These are phyloP conservation scores for Eutypa lata DNA, from an alignment of 2,329 filamentous ascomycete species.

Conservation along the genomic window DNA sequence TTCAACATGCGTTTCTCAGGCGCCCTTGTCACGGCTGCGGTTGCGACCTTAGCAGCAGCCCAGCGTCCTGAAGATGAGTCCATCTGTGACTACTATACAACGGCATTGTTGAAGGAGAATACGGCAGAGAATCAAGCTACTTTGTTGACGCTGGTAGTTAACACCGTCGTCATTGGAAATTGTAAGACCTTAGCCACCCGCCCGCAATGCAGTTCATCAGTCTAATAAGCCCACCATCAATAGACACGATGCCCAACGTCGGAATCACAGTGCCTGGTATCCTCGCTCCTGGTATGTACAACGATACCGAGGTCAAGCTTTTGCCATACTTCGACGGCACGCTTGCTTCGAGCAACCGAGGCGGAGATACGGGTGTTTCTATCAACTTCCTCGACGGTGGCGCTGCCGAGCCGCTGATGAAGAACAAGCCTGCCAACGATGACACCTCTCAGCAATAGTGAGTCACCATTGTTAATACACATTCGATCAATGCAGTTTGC, in stretches of 20 bases:
- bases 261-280: constrained; percentile 55
- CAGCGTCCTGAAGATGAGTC: constrained; percentile 47
- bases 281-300: constrained; percentile 46
- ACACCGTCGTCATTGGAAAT: constrained; percentile 63
- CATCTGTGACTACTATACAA: constrained; percentile 64
- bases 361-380: constrained; percentile 39
- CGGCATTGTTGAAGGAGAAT: constrained; percentile 55
- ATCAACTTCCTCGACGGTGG: constrained; percentile 63
- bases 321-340: constrained; percentile 57
- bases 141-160: constrained; percentile 55
- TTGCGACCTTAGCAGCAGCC: constrained; percentile 26
- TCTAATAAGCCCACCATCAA: neutral
- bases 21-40: constrained; percentile 20
- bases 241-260: constrained; percentile 51
- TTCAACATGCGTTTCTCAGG: constrained; percentile 25
- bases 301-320: constrained; percentile 53
- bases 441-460: constrained; percentile 55
- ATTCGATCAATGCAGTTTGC: neutral
- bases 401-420: constrained; percentile 51
- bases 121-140: constrained; percentile 56
- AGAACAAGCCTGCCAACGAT: constrained; percentile 52
- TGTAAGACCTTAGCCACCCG: constrained; percentile 32
- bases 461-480: too few relatives aligned
- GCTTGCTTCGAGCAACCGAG: constrained; percentile 51
- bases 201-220: too few relatives aligned